Conservation (phyloP, 257 asterid genomes). For the Gentiana dahurica region DNA sequence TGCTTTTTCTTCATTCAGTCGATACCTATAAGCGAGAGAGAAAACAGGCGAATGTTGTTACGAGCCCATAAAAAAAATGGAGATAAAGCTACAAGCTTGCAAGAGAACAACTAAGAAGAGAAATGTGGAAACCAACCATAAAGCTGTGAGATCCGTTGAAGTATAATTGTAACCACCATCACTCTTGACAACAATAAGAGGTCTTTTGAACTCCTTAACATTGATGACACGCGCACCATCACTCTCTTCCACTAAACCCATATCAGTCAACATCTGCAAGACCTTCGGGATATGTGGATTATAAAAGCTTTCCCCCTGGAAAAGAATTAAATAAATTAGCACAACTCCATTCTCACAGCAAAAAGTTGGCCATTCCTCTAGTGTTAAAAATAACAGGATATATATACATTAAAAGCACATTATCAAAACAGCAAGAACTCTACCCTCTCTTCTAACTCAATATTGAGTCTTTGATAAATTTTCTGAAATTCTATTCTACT, state of each 20-base stretch:
- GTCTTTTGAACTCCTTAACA: constrained; percentile 68
- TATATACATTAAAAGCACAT: neutral
- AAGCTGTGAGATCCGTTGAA: constrained; percentile 86
- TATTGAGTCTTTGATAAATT: constrained; percentile 67
- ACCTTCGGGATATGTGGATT: constrained; percentile 69
- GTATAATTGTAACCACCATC: constrained; percentile 97
- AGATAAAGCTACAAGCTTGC: no score
- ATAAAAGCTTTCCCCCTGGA: constrained; percentile 95
- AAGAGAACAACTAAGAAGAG: no score
- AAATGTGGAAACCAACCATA: constrained; percentile 51
- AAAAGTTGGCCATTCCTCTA: no score
- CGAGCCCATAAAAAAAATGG: no score
- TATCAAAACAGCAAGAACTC: neutral
- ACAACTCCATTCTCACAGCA: neutral
- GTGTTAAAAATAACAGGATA: no score
- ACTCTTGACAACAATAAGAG: constrained; percentile 84
- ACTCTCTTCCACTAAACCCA: constrained; percentile 76
- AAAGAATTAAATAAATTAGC: neutral
- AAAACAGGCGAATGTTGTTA: no score
- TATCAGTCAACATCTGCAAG: constrained; percentile 40
- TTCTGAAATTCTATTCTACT: constrained; percentile 64
- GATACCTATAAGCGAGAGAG: constrained; percentile 46
- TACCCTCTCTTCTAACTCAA: constrained; percentile 83
- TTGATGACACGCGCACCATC: constrained; percentile 93
- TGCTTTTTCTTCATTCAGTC: constrained; percentile 81